Evolutionary conservation across 2,329 filamentous ascomycete species (phyloP), one percentile per base, ranked within the genome.

Genomic region (Zasmidium cellare): DNA sequence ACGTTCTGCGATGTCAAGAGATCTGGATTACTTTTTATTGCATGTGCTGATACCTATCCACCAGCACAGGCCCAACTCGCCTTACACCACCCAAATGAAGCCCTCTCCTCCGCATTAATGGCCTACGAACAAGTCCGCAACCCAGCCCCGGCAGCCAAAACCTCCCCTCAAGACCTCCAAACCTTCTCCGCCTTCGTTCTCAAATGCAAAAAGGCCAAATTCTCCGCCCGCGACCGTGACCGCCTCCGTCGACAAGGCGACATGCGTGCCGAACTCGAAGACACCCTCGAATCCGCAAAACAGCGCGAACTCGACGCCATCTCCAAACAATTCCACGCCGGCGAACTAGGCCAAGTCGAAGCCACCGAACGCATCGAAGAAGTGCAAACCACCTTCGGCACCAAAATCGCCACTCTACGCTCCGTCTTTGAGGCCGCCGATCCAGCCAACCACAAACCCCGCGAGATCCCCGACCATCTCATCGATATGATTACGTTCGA

Each of bases 151-250:
- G 80, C 84, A 20, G 83, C 87, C 20, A 85, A 70, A 28, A 70
- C 69, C 18, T 69, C 69, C 3, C 64, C 67, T 0, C 66, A 66
- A 18, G 71, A 72, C 35, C 61, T 75, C 1, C 68, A 70, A 22
- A 69, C 71, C 1, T 73, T 96, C 46, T 92, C 89, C 0, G 79
- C 81, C 16, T 83, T 89, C 16, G 90, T 97, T 0, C 79, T 96
- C 20, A 81, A 82, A 57, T 91, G 90, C 69, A 96, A 96, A 75
- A 93, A 93, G 74, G 87, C 87, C 62, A 85, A 90, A 41, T 97
- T 94, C 91, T 89, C 93, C 35, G 82, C 85, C 11, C 79, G 80
- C 63, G 93, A 97, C 72, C 80, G 79, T 55, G 78, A 80, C 35
- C 80, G 89, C 1, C 68, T 80, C 22, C 79, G 84, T 14, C 79